Evolutionary conservation across 106 monocot genomes (phyloP).

Genomic region (Narthecium ossifragum): DNA sequence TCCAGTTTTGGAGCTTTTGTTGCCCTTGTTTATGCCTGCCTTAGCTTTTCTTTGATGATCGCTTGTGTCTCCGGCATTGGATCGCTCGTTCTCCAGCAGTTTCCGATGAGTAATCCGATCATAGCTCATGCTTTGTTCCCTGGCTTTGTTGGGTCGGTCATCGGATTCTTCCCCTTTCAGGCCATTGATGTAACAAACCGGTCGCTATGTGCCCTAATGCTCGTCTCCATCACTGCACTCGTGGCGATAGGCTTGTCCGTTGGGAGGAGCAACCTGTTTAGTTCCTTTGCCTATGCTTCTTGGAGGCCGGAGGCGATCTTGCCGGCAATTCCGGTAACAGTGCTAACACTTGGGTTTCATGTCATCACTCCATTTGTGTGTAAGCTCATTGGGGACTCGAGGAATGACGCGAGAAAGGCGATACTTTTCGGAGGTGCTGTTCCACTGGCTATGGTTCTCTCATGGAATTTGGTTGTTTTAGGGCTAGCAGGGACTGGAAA

Average conservation of each 20-base stretch:
- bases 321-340: constrained; percentile 62
- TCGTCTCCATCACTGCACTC: constrained; percentile 50
- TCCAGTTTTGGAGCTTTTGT: constrained; percentile 43
- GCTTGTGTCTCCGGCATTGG: constrained; percentile 78
- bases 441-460: constrained; percentile 67
- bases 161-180: constrained; percentile 56
- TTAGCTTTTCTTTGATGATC: constrained; percentile 71
- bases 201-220: constrained; percentile 52
- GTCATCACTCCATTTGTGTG: constrained; percentile 83
- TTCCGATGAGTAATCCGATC: constrained; percentile 25
- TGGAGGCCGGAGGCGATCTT: constrained; percentile 39
- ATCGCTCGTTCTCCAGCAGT: constrained; percentile 42
- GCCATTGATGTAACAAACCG: constrained; percentile 57
- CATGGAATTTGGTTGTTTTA: constrained; percentile 74
- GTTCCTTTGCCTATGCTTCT: constrained; percentile 33
- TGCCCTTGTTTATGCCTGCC: constrained; percentile 46
- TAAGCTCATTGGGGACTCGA: constrained; percentile 43
- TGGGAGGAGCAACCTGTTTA: constrained; percentile 38
- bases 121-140: constrained; percentile 35
- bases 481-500: constrained; percentile 24
- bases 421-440: constrained; percentile 63
- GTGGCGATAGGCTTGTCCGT: constrained; percentile 47
- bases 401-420: constrained; percentile 45
- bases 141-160: constrained; percentile 25
- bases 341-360: constrained; percentile 81